Evolutionary conservation across 805 yeast genomes (phyloP), one percentile per base, ranked within the genome.

Genomic region (Kuraishia molischiana): DNA sequence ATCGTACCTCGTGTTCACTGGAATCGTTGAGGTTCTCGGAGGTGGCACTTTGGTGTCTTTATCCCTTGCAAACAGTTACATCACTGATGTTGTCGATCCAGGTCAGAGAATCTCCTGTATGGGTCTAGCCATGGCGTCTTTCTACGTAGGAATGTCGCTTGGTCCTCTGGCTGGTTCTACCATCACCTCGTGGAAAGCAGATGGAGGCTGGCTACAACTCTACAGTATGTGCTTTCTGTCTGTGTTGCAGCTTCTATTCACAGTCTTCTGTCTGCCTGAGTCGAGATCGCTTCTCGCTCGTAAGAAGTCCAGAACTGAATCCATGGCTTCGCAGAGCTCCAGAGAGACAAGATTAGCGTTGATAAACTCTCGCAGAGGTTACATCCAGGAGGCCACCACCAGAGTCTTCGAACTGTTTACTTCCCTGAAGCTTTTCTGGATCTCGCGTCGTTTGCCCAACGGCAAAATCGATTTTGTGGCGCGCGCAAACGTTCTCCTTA

Each of bases 81-180:
- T 83, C 14, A 65, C 85, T 3, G 95, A 86, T 58, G 75, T 85
- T 29, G 78, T 77, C 5, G 79, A 77, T 17, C 70, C 84, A 1
- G 66, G 63, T 24, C 65, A 72, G 39, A 61, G 95, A 43, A 69
- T 75, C 19, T 66, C 71, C 38, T 63, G 69, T 17, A 61, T 84
- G 45, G 85, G 89, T 10, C 58, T 74, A 21, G 59, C 72, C 19
- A 62, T 71, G 51, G 84, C 89, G 9, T 56, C 72, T 14, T 56
- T 81, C 36, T 79, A 72, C 48, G 62, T 69, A 3, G 83, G 87
- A 0, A 49, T 76, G 45, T 79, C 80, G 1, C 10, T 69, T 6
- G 92, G 90, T 1, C 92, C 94, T 0, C 43, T 78, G 29, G 38
- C 70, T 1, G 78, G 85, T 3, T 72, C 78, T 24, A 24, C 61